Evolutionary conservation across 495 filamentous ascomycete species (phyloP).

Genomic region (Pseudotulostoma volvatum): DNA sequence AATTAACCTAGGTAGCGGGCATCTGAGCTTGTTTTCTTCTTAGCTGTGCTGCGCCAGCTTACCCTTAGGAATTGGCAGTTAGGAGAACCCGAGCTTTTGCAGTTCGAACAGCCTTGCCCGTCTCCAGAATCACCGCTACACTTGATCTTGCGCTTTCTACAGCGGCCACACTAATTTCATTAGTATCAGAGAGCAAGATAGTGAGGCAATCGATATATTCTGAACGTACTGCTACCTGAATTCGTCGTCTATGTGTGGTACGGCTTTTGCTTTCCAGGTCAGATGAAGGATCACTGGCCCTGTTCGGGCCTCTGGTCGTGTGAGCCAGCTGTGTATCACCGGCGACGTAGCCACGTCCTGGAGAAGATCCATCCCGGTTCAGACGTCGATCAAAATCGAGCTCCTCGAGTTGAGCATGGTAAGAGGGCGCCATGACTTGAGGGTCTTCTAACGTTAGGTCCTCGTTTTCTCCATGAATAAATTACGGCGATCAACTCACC

Average conservation of each 20-base stretch:
- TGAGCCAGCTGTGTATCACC: conserved; percentile 11
- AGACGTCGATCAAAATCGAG: conserved; percentile 10
- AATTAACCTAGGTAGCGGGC: conserved; percentile 11
- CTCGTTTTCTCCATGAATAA: conserved; percentile 15
- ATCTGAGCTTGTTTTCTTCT: neutral
- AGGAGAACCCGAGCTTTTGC: conserved; percentile 52
- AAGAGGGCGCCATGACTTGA: neutral
- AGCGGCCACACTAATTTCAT: conserved; percentile 59
- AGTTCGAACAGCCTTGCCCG: conserved; percentile 66
- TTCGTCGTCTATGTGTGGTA: conserved; percentile 31
- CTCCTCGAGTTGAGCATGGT: neutral
- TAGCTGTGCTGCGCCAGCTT: too few relatives aligned
- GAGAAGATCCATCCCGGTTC: conserved; percentile 10
- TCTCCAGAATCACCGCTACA: conserved; percentile 77
- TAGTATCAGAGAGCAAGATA: conserved; percentile 6
- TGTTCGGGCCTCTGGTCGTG: neutral
- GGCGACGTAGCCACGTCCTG: conserved; percentile 14
- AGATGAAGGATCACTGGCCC: conserved; percentile 9
- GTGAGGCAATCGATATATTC: neutral
- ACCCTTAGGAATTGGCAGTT: conserved; percentile 70
- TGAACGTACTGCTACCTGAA: conserved; percentile 50
- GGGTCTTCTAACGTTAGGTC: neutral
- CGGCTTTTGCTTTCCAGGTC: conserved; percentile 21
- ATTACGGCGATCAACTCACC: too few relatives aligned
- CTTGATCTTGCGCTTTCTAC: conserved; percentile 87